Conservation (phyloP, 108 stramenopile genomes). For the Chaetoceros muelleri region DNA sequence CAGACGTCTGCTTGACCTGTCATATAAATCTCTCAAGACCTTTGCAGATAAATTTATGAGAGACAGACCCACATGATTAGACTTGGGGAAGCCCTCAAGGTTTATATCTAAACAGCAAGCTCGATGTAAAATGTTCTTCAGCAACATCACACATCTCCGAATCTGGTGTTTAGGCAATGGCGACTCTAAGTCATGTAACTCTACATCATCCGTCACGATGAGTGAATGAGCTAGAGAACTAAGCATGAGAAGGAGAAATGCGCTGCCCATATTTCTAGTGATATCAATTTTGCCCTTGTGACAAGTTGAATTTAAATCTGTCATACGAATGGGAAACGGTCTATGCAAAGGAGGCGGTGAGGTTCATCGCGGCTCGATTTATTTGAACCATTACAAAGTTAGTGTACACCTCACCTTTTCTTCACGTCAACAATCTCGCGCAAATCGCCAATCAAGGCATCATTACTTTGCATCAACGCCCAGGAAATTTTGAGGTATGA, state of each 20-base stretch:
- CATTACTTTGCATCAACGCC: slow-evolving; percentile 57
- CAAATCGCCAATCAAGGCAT: slow-evolving; percentile 26
- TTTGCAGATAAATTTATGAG: slow-evolving; percentile 45
- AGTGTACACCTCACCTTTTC: slow-evolving; percentile 23
- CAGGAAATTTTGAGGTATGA: slow-evolving; percentile 38
- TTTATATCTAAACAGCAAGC: slow-evolving; percentile 58
- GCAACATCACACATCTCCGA: slow-evolving; percentile 51
- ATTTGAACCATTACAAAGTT: no score
- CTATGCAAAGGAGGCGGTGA: no score
- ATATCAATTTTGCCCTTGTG: background rate
- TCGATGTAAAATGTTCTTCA: slow-evolving; percentile 68
- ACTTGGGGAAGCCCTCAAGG: slow-evolving; percentile 3
- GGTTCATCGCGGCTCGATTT: no score
- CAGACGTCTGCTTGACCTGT: slow-evolving; percentile 71
- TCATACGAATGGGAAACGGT: no score
- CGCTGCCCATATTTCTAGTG: slow-evolving; percentile 33
- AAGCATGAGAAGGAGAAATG: slow-evolving; percentile 55
- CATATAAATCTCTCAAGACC: slow-evolving; percentile 70
- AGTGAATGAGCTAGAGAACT: slow-evolving; percentile 55
- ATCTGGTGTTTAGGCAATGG: slow-evolving; percentile 77
- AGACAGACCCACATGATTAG: slow-evolving; percentile 65
- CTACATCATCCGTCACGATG: slow-evolving; percentile 82
- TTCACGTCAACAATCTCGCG: slow-evolving; percentile 36
- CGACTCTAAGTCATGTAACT: slow-evolving; percentile 72
- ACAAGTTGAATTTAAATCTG: no score